These are phyloP conservation scores for Chamaenerion angustifolium DNA, from an alignment of 345 rosid species.

Conservation along the genomic window DNA sequence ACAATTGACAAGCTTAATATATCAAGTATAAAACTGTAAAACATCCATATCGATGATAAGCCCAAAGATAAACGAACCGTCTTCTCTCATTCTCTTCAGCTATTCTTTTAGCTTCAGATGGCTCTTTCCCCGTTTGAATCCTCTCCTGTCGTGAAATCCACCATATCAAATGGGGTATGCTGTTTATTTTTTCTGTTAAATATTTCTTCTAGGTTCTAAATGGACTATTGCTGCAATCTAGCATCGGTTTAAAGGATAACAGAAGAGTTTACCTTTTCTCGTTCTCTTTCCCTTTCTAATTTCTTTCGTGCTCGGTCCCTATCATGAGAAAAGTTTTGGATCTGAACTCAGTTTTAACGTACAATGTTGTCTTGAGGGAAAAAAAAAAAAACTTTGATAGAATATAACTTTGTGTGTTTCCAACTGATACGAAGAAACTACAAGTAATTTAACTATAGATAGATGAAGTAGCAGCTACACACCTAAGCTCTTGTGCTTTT, in stretches of 20 bases:
- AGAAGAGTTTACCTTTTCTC: slow-evolving; percentile 16
- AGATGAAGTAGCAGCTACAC: slow-evolving; percentile 6
- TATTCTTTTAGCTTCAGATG: slow-evolving; percentile 34
- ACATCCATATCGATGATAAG: background rate
- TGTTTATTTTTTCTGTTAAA: background rate
- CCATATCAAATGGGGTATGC: too few relatives aligned
- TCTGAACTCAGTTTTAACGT: too few relatives aligned
- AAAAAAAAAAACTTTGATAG: too few relatives aligned
- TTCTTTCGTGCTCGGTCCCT: slow-evolving; percentile 37
- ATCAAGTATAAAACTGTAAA: background rate
- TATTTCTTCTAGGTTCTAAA: background rate
- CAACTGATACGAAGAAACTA: background rate
- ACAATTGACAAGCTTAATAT: slow-evolving; percentile 2
- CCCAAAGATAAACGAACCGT: slow-evolving; percentile 27
- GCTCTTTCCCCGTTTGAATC: slow-evolving; percentile 56
- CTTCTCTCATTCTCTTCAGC: slow-evolving; percentile 67
- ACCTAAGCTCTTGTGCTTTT: slow-evolving; percentile 49
- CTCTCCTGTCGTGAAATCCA: slow-evolving; percentile 34
- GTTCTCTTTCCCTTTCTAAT: slow-evolving; percentile 44
- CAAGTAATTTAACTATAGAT: background rate
- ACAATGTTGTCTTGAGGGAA: too few relatives aligned
- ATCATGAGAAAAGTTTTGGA: background rate
- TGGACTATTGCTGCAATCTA: background rate
- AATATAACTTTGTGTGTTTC: background rate
- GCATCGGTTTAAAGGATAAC: too few relatives aligned